phyloP scores from a whole-genome alignment of 164 flowering plant genomes.

The Kalanchoe fedtschenkoi region DNA sequence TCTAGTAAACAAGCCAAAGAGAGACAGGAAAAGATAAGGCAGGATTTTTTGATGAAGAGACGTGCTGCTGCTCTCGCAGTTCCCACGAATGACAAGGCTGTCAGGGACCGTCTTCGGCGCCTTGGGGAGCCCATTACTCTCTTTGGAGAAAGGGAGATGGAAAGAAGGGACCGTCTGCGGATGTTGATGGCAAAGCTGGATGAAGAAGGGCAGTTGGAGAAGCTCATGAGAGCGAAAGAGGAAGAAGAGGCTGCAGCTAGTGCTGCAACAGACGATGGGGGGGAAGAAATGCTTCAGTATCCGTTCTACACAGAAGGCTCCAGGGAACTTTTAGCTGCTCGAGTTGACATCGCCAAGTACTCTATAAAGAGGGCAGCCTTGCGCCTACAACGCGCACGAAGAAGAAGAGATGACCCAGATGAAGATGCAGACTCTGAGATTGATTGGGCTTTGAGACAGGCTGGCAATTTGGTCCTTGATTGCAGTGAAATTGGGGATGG shows the following conservation, averaged over 20 bases:
- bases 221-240: slow-evolving; percentile 85
- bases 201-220: slow-evolving; percentile 81
- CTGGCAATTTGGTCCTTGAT: slow-evolving; percentile 44
- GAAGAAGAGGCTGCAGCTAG: slow-evolving; percentile 71
- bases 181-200: slow-evolving; percentile 77
- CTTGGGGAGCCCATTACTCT: slow-evolving; percentile 89
- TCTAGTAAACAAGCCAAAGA: slow-evolving; percentile 67
- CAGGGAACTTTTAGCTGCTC: slow-evolving; percentile 51
- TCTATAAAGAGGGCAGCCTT: slow-evolving; percentile 55
- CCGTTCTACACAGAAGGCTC: slow-evolving; percentile 93
- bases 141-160: slow-evolving; percentile 97
- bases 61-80: slow-evolving; percentile 89
- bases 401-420: slow-evolving; percentile 88
- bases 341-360: slow-evolving; percentile 58
- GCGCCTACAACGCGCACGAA: slow-evolving; percentile 59
- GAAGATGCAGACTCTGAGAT: slow-evolving; percentile 83
- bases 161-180: slow-evolving; percentile 75
- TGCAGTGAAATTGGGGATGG: slow-evolving; percentile 92
- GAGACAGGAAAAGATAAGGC: slow-evolving; percentile 75
- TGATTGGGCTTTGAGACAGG: slow-evolving; percentile 61
- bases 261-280: slow-evolving; percentile 32
- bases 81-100: slow-evolving; percentile 91
- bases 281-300: slow-evolving; percentile 62
- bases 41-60: slow-evolving; percentile 70
- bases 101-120: slow-evolving; percentile 74